Evolutionary conservation across 2,329 filamentous ascomycete species (phyloP).

Genomic region (Bimuria novae-zelandiae): DNA sequence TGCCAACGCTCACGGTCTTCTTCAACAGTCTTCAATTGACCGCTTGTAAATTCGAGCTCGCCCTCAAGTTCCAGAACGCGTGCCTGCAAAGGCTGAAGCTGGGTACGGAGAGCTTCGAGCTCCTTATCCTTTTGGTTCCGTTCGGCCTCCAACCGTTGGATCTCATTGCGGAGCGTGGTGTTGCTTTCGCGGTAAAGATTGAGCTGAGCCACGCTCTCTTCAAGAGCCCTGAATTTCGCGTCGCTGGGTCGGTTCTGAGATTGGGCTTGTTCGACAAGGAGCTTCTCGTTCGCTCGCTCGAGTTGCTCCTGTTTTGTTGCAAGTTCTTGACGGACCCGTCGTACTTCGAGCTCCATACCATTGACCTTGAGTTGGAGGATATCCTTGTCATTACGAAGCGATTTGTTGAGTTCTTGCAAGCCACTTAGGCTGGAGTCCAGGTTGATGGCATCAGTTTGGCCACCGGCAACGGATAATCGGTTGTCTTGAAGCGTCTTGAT

Average conservation of each 20-base stretch:
- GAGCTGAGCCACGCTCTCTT: slow-evolving; percentile 93
- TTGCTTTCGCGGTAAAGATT: slow-evolving; percentile 97
- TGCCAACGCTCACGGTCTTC: slow-evolving; percentile 95
- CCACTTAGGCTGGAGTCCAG: slow-evolving; percentile 70
- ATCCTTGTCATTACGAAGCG: slow-evolving; percentile 92
- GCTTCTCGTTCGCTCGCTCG: slow-evolving; percentile 84
- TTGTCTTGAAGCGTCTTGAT: slow-evolving; percentile 79
- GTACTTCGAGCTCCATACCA: slow-evolving; percentile 82
- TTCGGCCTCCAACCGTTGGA: slow-evolving; percentile 75
- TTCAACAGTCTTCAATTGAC: slow-evolving; percentile 85
- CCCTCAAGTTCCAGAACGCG: slow-evolving; percentile 82
- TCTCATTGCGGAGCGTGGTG: slow-evolving; percentile 85
- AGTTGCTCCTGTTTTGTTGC: slow-evolving; percentile 86
- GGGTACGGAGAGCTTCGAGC: slow-evolving; percentile 73
- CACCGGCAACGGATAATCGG: slow-evolving; percentile 60
- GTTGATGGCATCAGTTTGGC: slow-evolving; percentile 56
- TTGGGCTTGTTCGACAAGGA: slow-evolving; percentile 83
- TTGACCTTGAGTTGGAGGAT: slow-evolving; percentile 97
- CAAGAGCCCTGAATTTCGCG: slow-evolving; percentile 83
- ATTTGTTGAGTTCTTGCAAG: slow-evolving; percentile 87
- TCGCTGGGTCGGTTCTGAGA: slow-evolving; percentile 74
- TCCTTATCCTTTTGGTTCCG: slow-evolving; percentile 75
- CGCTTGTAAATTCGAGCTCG: slow-evolving; percentile 78
- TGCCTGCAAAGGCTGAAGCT: slow-evolving; percentile 81
- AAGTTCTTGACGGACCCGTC: slow-evolving; percentile 86